Conservation (phyloP, 2,329 filamentous ascomycete genomes). For the Xylaria sp. region DNA sequence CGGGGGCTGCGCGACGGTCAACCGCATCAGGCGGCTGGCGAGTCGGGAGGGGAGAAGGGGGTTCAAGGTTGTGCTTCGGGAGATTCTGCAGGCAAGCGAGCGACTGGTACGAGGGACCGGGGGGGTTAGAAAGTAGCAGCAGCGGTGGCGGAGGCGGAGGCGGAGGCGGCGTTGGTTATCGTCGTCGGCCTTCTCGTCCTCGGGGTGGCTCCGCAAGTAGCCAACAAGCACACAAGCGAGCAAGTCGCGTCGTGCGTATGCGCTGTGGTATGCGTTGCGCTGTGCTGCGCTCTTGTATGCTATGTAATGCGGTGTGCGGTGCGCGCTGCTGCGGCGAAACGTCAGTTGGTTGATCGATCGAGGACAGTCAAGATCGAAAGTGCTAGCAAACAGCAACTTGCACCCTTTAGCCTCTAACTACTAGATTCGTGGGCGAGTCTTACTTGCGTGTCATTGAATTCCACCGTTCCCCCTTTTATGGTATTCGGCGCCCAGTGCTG, state of each 20-base stretch:
- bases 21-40: conserved; percentile 47
- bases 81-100: conserved; percentile 37
- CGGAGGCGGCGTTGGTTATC: conserved; percentile 1
- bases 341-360: conserved; percentile 22
- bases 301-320: conserved; percentile 4
- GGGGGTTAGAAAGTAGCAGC: not conserved
- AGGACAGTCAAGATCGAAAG: conserved; percentile 13
- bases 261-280: conserved; percentile 7
- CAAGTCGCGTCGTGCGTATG: conserved; percentile 16
- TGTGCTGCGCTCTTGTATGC: not conserved
- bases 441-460: conserved; percentile 35
- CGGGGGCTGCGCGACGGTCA: conserved; percentile 48
- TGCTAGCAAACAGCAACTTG: conserved; percentile 1
- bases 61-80: conserved; percentile 28
- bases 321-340: conserved; percentile 17
- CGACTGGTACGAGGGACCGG: conserved; percentile 18
- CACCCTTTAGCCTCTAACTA: conserved; percentile 25
- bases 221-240: conserved; percentile 3
- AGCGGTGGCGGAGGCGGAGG: not conserved
- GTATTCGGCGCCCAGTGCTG: not conserved
- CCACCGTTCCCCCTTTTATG: conserved; percentile 22
- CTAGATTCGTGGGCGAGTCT: conserved; percentile 21
- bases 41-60: conserved; percentile 23
- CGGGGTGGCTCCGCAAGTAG: conserved; percentile 16
- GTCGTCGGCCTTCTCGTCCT: conserved; percentile 1